These are phyloP conservation scores for Podaxis carcinomalis DNA, from an alignment of 768 basidiomycete species.

Conservation along the genomic window DNA sequence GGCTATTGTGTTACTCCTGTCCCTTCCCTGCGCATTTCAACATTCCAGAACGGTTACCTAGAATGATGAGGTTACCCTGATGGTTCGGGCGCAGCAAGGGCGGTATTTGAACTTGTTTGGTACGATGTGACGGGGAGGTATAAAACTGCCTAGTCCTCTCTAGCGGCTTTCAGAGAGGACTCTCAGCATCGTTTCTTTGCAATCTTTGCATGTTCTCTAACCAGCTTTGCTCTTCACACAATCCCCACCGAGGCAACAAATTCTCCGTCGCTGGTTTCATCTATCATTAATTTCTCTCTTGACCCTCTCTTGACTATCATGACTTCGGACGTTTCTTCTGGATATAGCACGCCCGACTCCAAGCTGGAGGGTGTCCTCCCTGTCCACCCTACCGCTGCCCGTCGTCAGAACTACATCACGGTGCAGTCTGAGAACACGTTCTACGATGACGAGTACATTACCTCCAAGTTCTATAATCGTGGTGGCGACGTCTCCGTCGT, in stretches of 20 bases:
- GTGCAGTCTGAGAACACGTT: constrained; percentile 81
- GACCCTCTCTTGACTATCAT: constrained; percentile 40
- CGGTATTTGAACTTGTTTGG: neutral
- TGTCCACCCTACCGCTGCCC: constrained; percentile 84
- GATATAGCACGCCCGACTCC: constrained; percentile 68
- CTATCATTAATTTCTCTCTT: constrained; percentile 29
- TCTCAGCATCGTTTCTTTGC: constrained; percentile 22
- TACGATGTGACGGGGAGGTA: neutral
- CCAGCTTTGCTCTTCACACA: constrained; percentile 87
- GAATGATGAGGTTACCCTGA: neutral
- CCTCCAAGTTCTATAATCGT: constrained; percentile 77
- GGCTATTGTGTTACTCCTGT: neutral
- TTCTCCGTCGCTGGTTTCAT: constrained; percentile 74
- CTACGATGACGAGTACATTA: constrained; percentile 82
- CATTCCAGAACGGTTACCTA: neutral
- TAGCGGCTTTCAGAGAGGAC: neutral
- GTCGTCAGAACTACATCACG: constrained; percentile 67
- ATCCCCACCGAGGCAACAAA: constrained; percentile 81
- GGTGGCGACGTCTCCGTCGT: constrained; percentile 65
- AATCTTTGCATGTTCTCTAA: constrained; percentile 89
- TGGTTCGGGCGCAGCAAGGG: neutral
- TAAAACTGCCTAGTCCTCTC: neutral
- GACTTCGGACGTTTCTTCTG: constrained; percentile 50
- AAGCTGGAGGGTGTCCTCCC: constrained; percentile 65
- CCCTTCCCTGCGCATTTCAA: neutral